Evolutionary conservation across 345 rosid genomes (phyloP).

Genomic region (Eucalyptus pauciflora): DNA sequence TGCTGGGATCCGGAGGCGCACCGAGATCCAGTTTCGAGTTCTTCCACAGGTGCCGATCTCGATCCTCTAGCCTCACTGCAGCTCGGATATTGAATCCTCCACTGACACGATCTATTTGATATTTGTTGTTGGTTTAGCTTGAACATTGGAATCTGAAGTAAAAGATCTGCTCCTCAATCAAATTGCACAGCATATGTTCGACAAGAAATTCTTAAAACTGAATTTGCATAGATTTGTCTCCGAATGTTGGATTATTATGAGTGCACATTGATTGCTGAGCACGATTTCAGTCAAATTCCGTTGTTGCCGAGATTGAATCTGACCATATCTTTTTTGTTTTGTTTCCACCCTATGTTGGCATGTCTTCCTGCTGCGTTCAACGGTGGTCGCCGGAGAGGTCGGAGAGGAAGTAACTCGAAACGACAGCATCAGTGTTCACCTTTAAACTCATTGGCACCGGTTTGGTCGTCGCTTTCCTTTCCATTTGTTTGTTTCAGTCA

Average conservation of each 20-base stretch:
- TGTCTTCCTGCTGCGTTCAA: background rate
- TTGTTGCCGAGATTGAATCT: background rate
- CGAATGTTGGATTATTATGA: background rate
- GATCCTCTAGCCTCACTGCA: background rate
- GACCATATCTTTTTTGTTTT: too few relatives aligned
- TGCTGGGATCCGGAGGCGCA: fast-evolving
- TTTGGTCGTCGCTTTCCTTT: background rate
- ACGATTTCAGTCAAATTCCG: background rate
- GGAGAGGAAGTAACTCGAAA: background rate
- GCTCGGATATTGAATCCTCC: background rate
- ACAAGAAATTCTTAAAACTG: background rate
- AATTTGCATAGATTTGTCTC: background rate
- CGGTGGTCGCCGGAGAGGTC: fast-evolving
- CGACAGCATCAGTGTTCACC: too few relatives aligned
- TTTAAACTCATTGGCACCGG: background rate
- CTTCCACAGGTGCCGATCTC: background rate
- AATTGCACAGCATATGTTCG: background rate
- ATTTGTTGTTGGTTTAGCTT: background rate
- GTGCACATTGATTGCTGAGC: background rate
- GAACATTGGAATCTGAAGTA: background rate
- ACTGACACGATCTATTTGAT: background rate
- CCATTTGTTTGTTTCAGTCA: background rate
- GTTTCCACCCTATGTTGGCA: background rate
- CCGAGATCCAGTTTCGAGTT: background rate
- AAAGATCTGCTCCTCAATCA: background rate